A percentile compares a stretch with the other conserved stretches of the same genome.
phyloP scores from a whole-genome alignment of 2,329 filamentous ascomycete species.

The Alternaria conjuncta region DNA sequence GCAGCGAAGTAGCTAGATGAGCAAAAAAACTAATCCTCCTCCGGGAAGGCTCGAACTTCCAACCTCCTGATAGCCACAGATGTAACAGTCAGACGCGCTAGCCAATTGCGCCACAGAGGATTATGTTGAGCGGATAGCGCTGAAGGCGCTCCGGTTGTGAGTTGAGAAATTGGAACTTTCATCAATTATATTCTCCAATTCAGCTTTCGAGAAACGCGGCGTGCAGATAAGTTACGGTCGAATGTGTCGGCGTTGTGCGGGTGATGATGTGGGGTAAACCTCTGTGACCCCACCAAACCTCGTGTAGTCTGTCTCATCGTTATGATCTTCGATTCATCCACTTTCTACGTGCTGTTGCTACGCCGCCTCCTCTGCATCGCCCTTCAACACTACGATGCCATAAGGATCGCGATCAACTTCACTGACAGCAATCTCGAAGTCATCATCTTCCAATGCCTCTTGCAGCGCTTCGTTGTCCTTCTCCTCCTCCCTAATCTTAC shows the following conservation, averaged over 20 bases:
- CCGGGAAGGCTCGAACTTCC: conserved; percentile 38
- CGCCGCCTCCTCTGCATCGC: conserved; percentile 17
- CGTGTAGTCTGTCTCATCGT: background rate
- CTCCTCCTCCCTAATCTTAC: conserved; percentile 53
- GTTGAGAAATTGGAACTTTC: background rate
- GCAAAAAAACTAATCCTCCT: conserved; percentile 29
- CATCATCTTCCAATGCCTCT: conserved; percentile 60
- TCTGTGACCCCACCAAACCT: background rate
- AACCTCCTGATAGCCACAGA: conserved; percentile 27
- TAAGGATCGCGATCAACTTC: conserved; percentile 86
- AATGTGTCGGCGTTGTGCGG: background rate
- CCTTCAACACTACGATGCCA: conserved; percentile 62
- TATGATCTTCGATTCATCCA: background rate
- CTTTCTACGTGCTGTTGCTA: background rate
- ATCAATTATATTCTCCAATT: rapidly evolving
- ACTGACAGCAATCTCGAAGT: conserved; percentile 74
- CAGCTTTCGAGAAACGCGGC: background rate
- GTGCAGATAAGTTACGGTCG: background rate
- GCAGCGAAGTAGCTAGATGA: too few species aligned
- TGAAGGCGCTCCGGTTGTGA: conserved; percentile 15
- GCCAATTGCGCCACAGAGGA: conserved; percentile 57
- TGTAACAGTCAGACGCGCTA: conserved; percentile 67
- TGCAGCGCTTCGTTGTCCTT: conserved; percentile 47
- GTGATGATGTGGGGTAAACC: background rate
- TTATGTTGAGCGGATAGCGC: conserved; percentile 7